These are phyloP conservation scores for Puccinia novopanici DNA, from an alignment of 1,284 basidiomycete species.

Conservation along the genomic window DNA sequence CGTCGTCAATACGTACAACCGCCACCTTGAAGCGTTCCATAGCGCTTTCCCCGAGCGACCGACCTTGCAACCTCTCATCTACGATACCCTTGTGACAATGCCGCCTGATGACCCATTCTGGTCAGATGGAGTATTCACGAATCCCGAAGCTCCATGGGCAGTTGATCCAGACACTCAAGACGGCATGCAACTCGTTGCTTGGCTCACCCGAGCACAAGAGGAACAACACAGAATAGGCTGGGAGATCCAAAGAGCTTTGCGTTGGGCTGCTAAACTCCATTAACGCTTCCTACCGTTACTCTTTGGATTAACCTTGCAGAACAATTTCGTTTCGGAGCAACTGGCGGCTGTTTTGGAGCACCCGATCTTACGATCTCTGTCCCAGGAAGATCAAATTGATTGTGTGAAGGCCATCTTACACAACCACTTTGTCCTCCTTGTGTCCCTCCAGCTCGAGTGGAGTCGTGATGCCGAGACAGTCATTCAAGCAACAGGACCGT, in stretches of 20 bases:
- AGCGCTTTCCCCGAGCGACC: background rate
- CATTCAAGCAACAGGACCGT: too few species aligned
- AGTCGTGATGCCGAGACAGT: background rate
- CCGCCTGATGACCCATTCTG: slow-evolving; percentile 15
- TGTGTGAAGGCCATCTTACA: slow-evolving; percentile 10
- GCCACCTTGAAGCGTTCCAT: background rate
- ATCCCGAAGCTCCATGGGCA: slow-evolving; percentile 25
- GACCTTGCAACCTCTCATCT: background rate
- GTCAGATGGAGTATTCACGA: slow-evolving; percentile 14
- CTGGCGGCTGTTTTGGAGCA: slow-evolving; percentile 12
- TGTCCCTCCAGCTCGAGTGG: background rate
- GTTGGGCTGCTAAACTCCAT: background rate
- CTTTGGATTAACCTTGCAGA: background rate
- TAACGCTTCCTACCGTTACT: background rate
- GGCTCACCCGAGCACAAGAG: background rate
- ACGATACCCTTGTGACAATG: background rate
- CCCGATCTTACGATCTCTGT: background rate
- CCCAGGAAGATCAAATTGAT: background rate
- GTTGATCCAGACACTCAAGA: slow-evolving; percentile 26
- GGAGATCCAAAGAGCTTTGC: slow-evolving; percentile 12
- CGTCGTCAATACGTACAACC: slow-evolving; percentile 9
- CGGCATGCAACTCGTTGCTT: slow-evolving; percentile 15
- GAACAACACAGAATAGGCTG: background rate
- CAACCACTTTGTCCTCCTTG: slow-evolving; percentile 12
- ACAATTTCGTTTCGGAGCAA: background rate